phyloP scores from a whole-genome alignment of 306 rosid genomes.

The Quillaja saponaria region DNA sequence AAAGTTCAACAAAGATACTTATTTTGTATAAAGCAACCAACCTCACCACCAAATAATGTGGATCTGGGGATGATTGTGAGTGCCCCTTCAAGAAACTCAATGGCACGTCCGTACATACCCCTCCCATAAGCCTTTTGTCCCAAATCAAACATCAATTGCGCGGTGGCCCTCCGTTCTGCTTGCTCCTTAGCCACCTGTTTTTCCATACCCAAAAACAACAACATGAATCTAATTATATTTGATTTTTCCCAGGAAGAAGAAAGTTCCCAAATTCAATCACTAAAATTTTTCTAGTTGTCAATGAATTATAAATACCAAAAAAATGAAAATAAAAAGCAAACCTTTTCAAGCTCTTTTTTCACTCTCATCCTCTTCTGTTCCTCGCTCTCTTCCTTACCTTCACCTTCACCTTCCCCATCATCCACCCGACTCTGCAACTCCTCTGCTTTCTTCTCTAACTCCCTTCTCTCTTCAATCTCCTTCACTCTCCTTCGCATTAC shows the following conservation, averaged over 20 bases:
- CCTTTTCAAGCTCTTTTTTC: constrained; percentile 90
- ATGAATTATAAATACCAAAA: background rate
- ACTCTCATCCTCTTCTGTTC: constrained; percentile 90
- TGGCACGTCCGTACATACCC: constrained; percentile 89
- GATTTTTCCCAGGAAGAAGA: background rate
- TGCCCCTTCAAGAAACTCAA: constrained; percentile 91
- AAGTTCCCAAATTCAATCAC: background rate
- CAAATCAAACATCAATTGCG: constrained; percentile 90
- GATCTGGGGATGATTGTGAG: constrained; percentile 83
- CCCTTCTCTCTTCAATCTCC: constrained; percentile 85
- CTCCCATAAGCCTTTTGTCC: constrained; percentile 93
- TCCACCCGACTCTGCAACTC: constrained; percentile 64
- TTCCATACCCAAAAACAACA: constrained; percentile 29
- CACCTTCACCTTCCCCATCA: constrained; percentile 37
- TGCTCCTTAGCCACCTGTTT: constrained; percentile 91
- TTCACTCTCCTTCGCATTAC: constrained; percentile 69
- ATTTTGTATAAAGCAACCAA: constrained; percentile 40
- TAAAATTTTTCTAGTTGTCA: background rate
- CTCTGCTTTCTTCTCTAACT: constrained; percentile 85
- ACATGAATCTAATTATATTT: constrained; percentile 1
- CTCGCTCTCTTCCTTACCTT: constrained; percentile 60
- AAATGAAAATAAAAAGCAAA: constrained; percentile 8
- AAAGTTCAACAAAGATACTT: background rate
- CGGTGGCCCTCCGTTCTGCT: constrained; percentile 89
- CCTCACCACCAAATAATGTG: constrained; percentile 96